Base-by-base conservation (phyloP, 2,329 filamentous ascomycete species). In the Penicillium freii region DNA sequence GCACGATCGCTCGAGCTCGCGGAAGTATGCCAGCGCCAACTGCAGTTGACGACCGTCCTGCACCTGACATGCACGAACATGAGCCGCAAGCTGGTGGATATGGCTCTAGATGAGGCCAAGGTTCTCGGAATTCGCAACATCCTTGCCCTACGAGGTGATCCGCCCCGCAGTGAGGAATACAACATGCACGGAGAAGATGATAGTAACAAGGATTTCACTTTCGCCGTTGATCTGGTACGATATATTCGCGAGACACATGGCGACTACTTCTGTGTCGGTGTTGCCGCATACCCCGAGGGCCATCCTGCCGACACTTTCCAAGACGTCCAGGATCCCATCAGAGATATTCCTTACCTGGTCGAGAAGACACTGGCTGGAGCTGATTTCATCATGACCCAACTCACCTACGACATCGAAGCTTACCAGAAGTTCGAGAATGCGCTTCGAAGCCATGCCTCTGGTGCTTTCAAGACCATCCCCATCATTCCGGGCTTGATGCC, bases 31-130 rank as follows among this genome's bases (percentile, higher is more conserved):
- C 94, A 97, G 79, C 84, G 92, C 60, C 91, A 96, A 76, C 78
- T 97, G 54, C 90, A 90, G 58, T 82, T 99, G 58, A 97, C 94
- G 42, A 99, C 94, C 60, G 97, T 94, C 74, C 81, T 99, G 64
- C 94, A 99, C 74, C 80, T 99, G 65, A 99, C 94, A 3, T 99
- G 94, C 77, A 99, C 94, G 54, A 97, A 99, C 75, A 97, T 97
- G 93, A 94, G 89, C 72, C 85, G 88, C 64, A 83, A 83, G 50
- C 78, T 96, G 66, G 87, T 99, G 58, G 94, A 99, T 69, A 87
- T 92, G 72, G 90, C 93, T 0, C 79, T 99, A 63, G 90, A 95
- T 68, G 90, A 95, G 70, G 93, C 93, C 47, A 96, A 95, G 77
- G 89, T 84, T 10, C 78, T 97, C 47, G 94, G 94, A 0, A 91